These are phyloP conservation scores for Vanilla planifolia DNA, from an alignment of 106 monocot species.

Conservation along the genomic window DNA sequence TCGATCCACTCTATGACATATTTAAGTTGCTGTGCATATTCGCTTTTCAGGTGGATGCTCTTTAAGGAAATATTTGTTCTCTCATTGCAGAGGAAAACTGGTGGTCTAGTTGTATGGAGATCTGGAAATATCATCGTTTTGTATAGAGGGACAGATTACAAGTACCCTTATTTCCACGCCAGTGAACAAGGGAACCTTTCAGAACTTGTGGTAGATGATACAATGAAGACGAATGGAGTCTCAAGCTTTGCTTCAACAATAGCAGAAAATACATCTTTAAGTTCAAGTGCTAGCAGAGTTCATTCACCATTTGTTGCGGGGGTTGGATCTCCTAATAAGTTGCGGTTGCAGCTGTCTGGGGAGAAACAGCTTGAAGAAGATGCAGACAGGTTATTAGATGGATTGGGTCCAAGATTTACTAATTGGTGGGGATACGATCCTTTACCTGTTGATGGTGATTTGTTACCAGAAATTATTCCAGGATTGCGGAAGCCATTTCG, in stretches of 20 bases:
- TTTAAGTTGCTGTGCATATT: too few species aligned
- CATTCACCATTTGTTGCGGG: slow-evolving; percentile 43
- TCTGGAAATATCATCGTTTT: slow-evolving; percentile 83
- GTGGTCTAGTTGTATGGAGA: slow-evolving; percentile 96
- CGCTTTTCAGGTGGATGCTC: neutral
- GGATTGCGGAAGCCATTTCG: slow-evolving; percentile 83
- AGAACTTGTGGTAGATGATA: too few species aligned
- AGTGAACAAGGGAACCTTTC: slow-evolving; percentile 1
- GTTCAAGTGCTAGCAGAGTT: slow-evolving; percentile 3
- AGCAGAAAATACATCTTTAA: slow-evolving; percentile 11
- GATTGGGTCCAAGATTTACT: slow-evolving; percentile 84
- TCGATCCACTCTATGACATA: neutral
- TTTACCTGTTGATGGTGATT: slow-evolving; percentile 87
- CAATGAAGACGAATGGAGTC: too few species aligned
- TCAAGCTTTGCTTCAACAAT: neutral
- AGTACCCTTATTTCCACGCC: slow-evolving; percentile 75
- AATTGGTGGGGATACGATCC: slow-evolving; percentile 98
- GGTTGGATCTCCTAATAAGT: slow-evolving; percentile 69
- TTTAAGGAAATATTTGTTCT: slow-evolving; percentile 2
- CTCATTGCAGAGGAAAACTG: slow-evolving; percentile 83
- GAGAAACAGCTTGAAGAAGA: slow-evolving; percentile 74
- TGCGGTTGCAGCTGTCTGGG: slow-evolving; percentile 70
- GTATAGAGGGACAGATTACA: slow-evolving; percentile 80
- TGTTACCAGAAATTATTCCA: slow-evolving; percentile 72
- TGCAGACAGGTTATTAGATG: slow-evolving; percentile 72